phyloP scores from a whole-genome alignment of 495 filamentous ascomycete genomes.

The Haplographium delicatum region DNA sequence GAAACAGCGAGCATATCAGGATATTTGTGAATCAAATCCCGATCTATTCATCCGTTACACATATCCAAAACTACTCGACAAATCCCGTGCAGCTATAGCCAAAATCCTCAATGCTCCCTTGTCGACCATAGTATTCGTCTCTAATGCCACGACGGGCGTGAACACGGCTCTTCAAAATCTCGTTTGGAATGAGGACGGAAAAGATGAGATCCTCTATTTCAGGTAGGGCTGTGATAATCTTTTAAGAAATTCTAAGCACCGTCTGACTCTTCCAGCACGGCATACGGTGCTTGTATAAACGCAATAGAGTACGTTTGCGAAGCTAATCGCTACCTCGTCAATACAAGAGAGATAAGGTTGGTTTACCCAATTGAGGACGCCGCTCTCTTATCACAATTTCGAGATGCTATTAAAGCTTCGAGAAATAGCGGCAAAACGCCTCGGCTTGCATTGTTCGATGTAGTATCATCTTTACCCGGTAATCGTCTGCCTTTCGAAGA shows the following conservation, averaged over 20 bases:
- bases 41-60: slow-evolving; percentile 69
- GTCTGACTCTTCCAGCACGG: slow-evolving; percentile 30
- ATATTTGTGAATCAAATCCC: slow-evolving; percentile 54
- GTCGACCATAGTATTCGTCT: slow-evolving; percentile 67
- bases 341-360: slow-evolving; percentile 36
- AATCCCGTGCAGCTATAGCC: slow-evolving; percentile 60
- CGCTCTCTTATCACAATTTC: slow-evolving; percentile 50
- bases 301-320: slow-evolving; percentile 65
- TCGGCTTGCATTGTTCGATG: slow-evolving; percentile 71
- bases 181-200: slow-evolving; percentile 40
- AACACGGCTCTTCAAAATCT: slow-evolving; percentile 77
- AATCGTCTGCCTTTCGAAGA: slow-evolving; percentile 72
- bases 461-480: slow-evolving; percentile 69
- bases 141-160: slow-evolving; percentile 76
- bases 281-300: slow-evolving; percentile 69
- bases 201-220: slow-evolving; percentile 64
- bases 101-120: slow-evolving; percentile 54
- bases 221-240: slow-evolving; percentile 21
- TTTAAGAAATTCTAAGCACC: not conserved
- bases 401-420: slow-evolving; percentile 38
- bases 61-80: slow-evolving; percentile 52
- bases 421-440: slow-evolving; percentile 39
- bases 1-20: slow-evolving; percentile 53
- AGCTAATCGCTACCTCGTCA: slow-evolving; percentile 28
- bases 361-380: slow-evolving; percentile 57